A percentile compares a stretch with the other conserved stretches of the same genome.
Conservation (phyloP, 306 rosid genomes). For the Prinsepia uniflora region DNA sequence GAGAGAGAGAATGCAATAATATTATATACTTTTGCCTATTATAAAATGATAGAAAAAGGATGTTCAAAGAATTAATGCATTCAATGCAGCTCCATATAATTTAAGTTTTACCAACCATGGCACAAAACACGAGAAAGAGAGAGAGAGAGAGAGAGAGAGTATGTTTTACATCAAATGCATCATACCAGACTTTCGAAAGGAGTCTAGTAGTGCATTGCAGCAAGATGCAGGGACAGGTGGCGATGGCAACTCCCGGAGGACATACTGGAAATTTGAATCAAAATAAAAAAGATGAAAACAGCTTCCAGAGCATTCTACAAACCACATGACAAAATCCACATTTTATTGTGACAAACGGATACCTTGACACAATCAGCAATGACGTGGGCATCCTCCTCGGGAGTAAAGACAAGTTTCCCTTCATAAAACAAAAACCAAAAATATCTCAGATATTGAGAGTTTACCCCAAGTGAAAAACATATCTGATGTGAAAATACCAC, state of each 20-base stretch:
- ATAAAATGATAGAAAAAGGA: neutral
- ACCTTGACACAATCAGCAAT: conserved; percentile 94
- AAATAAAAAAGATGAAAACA: conserved; percentile 19
- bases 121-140: neutral
- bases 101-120: too few species aligned
- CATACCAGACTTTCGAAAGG: conserved; percentile 65
- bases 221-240: conserved; percentile 99
- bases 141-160: conserved; percentile 4
- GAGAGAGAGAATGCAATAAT: too few species aligned
- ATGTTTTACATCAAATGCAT: conserved; percentile 8
- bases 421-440: conserved; percentile 29
- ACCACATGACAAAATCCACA: conserved; percentile 13
- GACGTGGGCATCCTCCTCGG: conserved; percentile 86
- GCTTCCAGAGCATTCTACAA: conserved; percentile 19
- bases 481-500: conserved; percentile 10
- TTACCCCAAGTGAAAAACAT: neutral
- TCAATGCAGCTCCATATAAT: too few species aligned
- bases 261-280: conserved; percentile 49
- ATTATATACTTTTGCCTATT: neutral
- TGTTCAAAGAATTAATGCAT: neutral
- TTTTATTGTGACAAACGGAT: conserved; percentile 22
- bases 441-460: conserved; percentile 20
- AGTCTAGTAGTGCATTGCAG: conserved; percentile 86
- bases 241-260: conserved; percentile 88
- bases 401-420: conserved; percentile 84